Evolutionary conservation across 2,329 filamentous ascomycete genomes (phyloP).

Genomic region (Monilinia fructicola): DNA sequence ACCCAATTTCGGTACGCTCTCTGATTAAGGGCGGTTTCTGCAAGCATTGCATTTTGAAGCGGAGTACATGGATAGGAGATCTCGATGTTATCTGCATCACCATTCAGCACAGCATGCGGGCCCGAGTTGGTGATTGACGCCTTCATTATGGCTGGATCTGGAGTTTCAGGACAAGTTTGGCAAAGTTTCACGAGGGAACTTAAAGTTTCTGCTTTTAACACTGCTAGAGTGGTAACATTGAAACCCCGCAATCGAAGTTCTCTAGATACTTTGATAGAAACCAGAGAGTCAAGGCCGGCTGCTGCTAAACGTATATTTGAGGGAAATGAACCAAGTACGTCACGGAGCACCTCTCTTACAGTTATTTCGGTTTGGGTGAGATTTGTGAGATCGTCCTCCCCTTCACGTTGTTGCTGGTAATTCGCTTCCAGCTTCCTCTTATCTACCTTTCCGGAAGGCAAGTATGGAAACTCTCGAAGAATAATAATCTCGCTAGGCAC

Average conservation of each 20-base stretch:
- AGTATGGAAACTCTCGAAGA: conserved; percentile 64
- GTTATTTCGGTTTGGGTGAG: conserved; percentile 35
- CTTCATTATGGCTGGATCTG: not conserved
- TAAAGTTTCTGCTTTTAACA: conserved; percentile 59
- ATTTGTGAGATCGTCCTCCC: conserved; percentile 27
- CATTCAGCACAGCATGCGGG: conserved; percentile 25
- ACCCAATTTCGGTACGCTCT: conserved; percentile 77
- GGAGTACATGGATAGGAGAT: conserved; percentile 62
- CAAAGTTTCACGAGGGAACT: conserved; percentile 41
- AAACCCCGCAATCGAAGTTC: conserved; percentile 58
- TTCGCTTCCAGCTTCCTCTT: conserved; percentile 60
- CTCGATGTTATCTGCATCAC: conserved; percentile 46
- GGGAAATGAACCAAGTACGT: conserved; percentile 35
- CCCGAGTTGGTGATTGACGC: not conserved
- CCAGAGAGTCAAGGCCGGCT: conserved; percentile 65
- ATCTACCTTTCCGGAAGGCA: conserved; percentile 84
- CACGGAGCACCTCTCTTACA: conserved; percentile 31
- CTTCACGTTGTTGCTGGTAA: conserved; percentile 45
- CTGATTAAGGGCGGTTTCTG: conserved; percentile 62
- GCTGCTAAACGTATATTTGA: conserved; percentile 48
- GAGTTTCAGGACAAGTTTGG: conserved; percentile 31
- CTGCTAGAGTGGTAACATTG: conserved; percentile 54
- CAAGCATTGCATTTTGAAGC: conserved; percentile 77
- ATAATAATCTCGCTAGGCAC: conserved; percentile 71
- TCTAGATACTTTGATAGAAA: conserved; percentile 63